Conservation (phyloP, 1,284 basidiomycete genomes). For the Tremellales sp. region DNA sequence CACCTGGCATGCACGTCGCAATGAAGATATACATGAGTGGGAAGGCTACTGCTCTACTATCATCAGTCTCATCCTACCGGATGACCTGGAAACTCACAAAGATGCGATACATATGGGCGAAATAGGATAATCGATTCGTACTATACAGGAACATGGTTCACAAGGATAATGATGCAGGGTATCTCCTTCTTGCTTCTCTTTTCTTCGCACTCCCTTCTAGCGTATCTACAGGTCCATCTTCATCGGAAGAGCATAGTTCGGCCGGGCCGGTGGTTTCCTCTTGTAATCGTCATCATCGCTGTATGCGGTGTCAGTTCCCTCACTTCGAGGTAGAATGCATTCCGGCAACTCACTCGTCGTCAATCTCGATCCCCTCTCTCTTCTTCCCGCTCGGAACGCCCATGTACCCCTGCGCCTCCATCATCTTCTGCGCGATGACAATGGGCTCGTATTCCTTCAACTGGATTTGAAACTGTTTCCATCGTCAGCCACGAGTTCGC, state of each 20-base stretch:
- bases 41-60: too few relatives aligned
- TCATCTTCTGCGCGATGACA: constrained; percentile 47
- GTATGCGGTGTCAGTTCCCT: background rate
- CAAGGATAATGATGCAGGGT: too few relatives aligned
- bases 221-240: too few relatives aligned
- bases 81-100: too few relatives aligned
- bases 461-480: constrained; percentile 69
- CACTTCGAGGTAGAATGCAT: background rate
- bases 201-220: too few relatives aligned
- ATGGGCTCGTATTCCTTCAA: constrained; percentile 91
- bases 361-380: constrained; percentile 6
- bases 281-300: background rate
- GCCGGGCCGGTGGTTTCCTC: constrained; percentile 11
- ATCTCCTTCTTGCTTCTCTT: too few relatives aligned
- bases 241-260: background rate
- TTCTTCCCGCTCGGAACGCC: background rate
- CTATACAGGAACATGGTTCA: too few relatives aligned
- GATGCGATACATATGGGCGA: too few relatives aligned
- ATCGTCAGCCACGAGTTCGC: background rate
- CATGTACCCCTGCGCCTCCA: constrained; percentile 5
- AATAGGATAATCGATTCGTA: too few relatives aligned
- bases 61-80: too few relatives aligned
- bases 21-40: too few relatives aligned
- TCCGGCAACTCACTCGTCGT: constrained; percentile 3
- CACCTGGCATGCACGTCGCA: too few relatives aligned